These are phyloP conservation scores for Glycine tomentella DNA, from an alignment of 306 rosid species.

Conservation along the genomic window DNA sequence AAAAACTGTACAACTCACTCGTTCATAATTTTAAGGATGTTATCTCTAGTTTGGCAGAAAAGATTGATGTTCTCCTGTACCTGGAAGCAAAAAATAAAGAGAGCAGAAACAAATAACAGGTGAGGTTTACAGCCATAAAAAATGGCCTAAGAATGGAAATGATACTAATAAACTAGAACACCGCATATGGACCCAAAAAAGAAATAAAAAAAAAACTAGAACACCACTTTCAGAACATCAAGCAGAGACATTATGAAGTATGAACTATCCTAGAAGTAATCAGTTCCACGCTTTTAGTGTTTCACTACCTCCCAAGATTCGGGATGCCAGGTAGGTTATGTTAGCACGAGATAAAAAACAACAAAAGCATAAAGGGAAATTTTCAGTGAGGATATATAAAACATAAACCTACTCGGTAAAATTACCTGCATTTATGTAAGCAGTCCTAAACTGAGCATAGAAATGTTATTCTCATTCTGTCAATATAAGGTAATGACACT, in stretches of 20 bases:
- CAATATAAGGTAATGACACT: background rate
- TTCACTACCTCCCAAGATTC: background rate
- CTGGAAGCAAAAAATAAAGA: too few relatives aligned
- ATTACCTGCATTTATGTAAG: background rate
- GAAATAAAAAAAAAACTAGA: background rate
- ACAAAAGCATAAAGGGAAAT: slow-evolving; percentile 15
- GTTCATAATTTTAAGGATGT: slow-evolving; percentile 79
- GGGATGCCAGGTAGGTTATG: slow-evolving; percentile 19
- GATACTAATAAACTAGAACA: too few relatives aligned
- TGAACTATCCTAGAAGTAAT: too few relatives aligned
- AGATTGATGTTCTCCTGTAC: too few relatives aligned
- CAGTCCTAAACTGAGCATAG: background rate
- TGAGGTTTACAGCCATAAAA: too few relatives aligned
- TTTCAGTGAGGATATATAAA: background rate
- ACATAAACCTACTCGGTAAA: background rate
- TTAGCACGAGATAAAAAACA: slow-evolving; percentile 2
- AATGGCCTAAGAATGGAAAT: too few relatives aligned
- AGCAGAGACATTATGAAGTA: too few relatives aligned
- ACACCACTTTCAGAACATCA: too few relatives aligned
- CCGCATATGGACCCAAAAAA: too few relatives aligned
- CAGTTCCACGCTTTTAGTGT: too few relatives aligned
- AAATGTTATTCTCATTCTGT: slow-evolving; percentile 16
- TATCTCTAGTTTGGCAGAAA: slow-evolving; percentile 85
- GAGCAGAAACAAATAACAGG: too few relatives aligned
- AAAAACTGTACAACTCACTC: slow-evolving; percentile 66